Conservation (phyloP, 2,329 filamentous ascomycete genomes). For the Cladosporium austrohemisphaericum region DNA sequence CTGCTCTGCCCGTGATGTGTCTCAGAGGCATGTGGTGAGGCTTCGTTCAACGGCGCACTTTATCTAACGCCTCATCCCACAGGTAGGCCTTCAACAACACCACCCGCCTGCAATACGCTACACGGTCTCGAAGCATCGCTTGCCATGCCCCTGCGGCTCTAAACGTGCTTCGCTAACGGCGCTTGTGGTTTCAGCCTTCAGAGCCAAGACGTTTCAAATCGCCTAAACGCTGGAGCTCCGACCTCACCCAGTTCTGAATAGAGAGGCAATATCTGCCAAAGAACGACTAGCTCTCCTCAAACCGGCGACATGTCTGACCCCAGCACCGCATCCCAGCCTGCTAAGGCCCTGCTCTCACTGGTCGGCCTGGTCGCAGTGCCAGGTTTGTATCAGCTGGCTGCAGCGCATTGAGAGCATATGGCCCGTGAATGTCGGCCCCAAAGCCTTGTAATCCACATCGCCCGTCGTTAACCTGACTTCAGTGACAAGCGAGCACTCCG, state of each 20-base stretch:
- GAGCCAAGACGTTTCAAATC: background rate
- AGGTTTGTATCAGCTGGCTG: too few species aligned
- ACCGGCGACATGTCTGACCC: conserved; percentile 6
- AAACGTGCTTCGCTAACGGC: conserved; percentile 2
- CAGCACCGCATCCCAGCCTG: conserved; percentile 6
- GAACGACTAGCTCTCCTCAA: background rate
- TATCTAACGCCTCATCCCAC: too few species aligned
- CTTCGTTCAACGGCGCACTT: too few species aligned
- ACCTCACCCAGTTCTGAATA: conserved; percentile 1
- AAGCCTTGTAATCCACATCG: background rate
- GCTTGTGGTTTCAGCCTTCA: conserved; percentile 5
- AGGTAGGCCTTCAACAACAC: background rate
- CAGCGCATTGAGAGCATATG: background rate
- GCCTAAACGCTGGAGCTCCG: background rate
- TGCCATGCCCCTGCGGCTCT: too few species aligned
- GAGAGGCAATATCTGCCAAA: background rate
- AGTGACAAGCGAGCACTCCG: background rate
- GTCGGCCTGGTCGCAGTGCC: too few species aligned
- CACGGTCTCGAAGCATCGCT: too few species aligned
- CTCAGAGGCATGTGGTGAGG: too few species aligned
- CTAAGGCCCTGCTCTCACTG: too few species aligned
- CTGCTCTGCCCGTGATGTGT: too few species aligned
- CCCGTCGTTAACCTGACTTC: background rate
- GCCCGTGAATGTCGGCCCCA: conserved; percentile 3
- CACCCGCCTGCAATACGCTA: background rate